Conservation (phyloP, 768 basidiomycete species). For the Hortiboletus flavorubellus region DNA sequence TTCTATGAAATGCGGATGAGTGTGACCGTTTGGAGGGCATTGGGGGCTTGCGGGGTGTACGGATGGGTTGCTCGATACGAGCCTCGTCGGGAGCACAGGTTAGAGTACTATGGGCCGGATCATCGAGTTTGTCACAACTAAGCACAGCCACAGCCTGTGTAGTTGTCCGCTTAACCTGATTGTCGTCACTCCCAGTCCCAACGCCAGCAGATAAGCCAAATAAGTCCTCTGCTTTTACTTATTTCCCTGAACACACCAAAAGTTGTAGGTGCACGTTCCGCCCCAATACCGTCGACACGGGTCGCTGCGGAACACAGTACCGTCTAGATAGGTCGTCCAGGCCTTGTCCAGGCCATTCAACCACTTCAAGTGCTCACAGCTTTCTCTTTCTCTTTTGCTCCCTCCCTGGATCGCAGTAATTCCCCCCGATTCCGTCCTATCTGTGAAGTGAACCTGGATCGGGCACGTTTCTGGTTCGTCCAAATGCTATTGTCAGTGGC, state of each 20-base stretch:
- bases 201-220: background rate
- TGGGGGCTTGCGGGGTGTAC: background rate
- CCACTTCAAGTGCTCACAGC: background rate
- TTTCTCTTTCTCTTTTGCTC: no score
- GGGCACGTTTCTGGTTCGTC: background rate
- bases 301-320: background rate
- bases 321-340: background rate
- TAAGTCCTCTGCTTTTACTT: background rate
- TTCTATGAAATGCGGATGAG: slow-evolving; percentile 1
- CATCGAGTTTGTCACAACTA: no score
- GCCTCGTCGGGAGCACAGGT: background rate
- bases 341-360: background rate
- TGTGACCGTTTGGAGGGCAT: slow-evolving; percentile 17
- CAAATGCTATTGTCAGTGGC: background rate
- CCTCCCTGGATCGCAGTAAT: background rate
- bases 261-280: background rate
- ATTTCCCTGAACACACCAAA: background rate
- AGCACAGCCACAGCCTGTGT: slow-evolving; percentile 6
- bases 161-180: no score
- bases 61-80: background rate
- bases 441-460: background rate
- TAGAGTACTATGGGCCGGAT: no score
- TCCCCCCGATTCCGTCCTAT: background rate
- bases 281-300: background rate
- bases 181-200: background rate